Evolutionary conservation across 768 basidiomycete genomes (phyloP).

Genomic region (Arthromyces matolae): DNA sequence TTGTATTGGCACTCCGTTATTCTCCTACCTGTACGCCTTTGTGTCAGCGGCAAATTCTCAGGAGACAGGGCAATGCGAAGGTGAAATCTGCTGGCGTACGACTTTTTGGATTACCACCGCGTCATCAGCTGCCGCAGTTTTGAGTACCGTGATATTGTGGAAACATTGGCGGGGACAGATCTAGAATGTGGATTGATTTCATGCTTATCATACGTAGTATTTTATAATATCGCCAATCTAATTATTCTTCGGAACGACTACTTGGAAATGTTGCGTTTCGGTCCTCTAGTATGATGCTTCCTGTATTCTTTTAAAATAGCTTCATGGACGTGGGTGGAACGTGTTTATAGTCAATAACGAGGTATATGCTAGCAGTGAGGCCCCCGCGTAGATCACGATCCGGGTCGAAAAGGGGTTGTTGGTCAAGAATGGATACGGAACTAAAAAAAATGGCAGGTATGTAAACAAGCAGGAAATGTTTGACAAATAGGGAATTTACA

Average conservation of each 20-base stretch:
- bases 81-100: conserved; percentile 57
- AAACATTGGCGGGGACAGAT: conserved; percentile 57
- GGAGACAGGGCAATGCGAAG: conserved; percentile 47
- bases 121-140: conserved; percentile 41
- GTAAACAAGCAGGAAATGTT: not conserved
- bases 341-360: conserved; percentile 60
- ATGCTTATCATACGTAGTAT: not conserved
- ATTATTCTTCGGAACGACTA: not conserved
- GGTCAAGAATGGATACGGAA: conserved; percentile 84
- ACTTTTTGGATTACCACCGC: conserved; percentile 57
- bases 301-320: too few species aligned
- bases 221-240: not conserved
- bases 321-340: conserved; percentile 35
- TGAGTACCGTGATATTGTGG: conserved; percentile 52
- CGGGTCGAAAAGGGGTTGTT: conserved; percentile 49
- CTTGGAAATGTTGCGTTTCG: not conserved
- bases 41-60: conserved; percentile 49
- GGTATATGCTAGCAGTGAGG: conserved; percentile 46
- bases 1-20: conserved; percentile 69
- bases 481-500: conserved; percentile 42
- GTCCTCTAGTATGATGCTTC: too few species aligned
- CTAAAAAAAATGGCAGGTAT: conserved; percentile 32
- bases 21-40: conserved; percentile 79
- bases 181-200: conserved; percentile 22
- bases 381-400: conserved; percentile 54